A percentile compares a stretch with the other conserved stretches of the same genome.
These are phyloP conservation scores for Aspergillus melleus DNA, from an alignment of 2,329 filamentous ascomycete species.

Conservation along the genomic window DNA sequence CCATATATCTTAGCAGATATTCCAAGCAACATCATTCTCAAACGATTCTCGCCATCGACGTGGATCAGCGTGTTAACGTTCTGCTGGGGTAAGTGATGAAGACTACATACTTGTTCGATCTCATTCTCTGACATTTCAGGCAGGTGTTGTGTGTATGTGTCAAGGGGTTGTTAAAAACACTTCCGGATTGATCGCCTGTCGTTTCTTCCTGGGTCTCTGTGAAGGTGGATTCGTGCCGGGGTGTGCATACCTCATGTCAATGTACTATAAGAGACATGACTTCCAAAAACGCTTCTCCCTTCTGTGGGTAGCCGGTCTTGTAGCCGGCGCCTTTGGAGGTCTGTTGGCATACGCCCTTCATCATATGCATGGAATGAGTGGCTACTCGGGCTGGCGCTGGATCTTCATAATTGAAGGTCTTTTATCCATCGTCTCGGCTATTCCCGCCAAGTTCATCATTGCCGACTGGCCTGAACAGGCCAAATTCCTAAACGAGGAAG, in stretches of 20 bases:
- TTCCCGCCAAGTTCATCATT: constrained; percentile 27
- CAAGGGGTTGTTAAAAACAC: constrained; percentile 33
- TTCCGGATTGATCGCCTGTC: constrained; percentile 29
- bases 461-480: constrained; percentile 35
- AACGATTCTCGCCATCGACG: constrained; percentile 23
- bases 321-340: constrained; percentile 35
- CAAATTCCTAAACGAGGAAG: constrained; percentile 29
- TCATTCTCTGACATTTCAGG: constrained; percentile 10
- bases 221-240: constrained; percentile 43
- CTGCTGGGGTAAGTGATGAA: constrained; percentile 20
- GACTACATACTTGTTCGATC: not conserved
- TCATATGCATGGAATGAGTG: constrained; percentile 30
- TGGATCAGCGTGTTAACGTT: constrained; percentile 24
- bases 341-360: constrained; percentile 27
- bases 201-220: constrained; percentile 32
- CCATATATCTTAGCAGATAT: constrained; percentile 30
- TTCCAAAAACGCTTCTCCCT: constrained; percentile 40
- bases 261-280: constrained; percentile 39
- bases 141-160: constrained; percentile 25
- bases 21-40: constrained; percentile 30
- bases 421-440: constrained; percentile 28
- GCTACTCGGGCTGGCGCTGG: constrained; percentile 33
- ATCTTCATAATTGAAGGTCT: constrained; percentile 40
- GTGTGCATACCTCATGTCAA: constrained; percentile 28
- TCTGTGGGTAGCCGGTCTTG: constrained; percentile 33